phyloP scores from a whole-genome alignment of 2,329 filamentous ascomycete species.

The Alternaria gansuensis region DNA sequence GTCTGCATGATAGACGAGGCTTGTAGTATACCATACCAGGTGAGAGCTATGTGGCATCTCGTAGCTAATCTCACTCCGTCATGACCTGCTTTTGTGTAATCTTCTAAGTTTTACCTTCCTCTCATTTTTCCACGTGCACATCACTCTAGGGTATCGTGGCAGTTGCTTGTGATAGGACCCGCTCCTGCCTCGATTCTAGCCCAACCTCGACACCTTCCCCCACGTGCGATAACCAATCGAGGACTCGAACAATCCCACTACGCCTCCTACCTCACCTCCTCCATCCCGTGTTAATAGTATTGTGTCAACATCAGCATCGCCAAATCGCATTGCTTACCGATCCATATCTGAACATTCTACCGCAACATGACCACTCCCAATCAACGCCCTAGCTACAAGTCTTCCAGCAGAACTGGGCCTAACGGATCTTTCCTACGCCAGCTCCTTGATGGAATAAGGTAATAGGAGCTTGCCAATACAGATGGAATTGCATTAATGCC shows the following conservation, averaged over 20 bases:
- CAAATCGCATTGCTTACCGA: constrained; percentile 33
- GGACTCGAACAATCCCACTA: neutral
- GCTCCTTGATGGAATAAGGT: constrained; percentile 42
- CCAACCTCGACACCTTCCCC: neutral
- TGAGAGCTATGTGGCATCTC: constrained; percentile 40
- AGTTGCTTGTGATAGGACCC: neutral
- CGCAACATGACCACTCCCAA: constrained; percentile 40
- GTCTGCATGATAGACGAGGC: constrained; percentile 41
- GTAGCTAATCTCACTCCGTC: constrained; percentile 40
- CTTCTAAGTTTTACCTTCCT: neutral
- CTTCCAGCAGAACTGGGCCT: constrained; percentile 21
- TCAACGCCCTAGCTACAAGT: constrained; percentile 15
- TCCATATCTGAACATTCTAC: constrained; percentile 28
- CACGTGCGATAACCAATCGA: neutral
- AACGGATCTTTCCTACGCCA: constrained; percentile 35
- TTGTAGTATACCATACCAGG: constrained; percentile 46
- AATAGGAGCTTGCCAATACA: neutral
- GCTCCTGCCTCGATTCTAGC: constrained; percentile 7
- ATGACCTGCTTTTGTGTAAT: constrained; percentile 25
- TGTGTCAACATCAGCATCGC: constrained; percentile 27
- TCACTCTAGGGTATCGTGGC: neutral
- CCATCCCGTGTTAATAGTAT: neutral
- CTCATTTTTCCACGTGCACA: neutral
- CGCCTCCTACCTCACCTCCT: constrained; percentile 13
- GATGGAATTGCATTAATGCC: neutral